A percentile compares a stretch with the other conserved stretches of the same genome.
Conservation (phyloP, 331 rosid genomes). For the Dryas integrifolia region DNA sequence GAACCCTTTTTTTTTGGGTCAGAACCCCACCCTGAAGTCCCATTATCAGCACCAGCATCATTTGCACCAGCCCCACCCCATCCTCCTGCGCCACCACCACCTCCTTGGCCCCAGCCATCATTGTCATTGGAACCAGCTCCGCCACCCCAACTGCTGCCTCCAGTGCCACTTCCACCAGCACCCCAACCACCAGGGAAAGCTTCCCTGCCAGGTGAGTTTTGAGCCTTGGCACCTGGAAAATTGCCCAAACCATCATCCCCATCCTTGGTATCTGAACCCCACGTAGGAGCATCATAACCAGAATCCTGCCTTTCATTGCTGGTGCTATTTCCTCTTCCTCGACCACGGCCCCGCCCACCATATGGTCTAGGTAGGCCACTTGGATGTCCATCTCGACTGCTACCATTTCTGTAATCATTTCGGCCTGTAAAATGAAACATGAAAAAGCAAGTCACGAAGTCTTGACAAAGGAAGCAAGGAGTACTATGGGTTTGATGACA, state of each 20-base stretch:
- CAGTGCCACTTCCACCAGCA: conserved; percentile 44
- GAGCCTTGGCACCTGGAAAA: conserved; percentile 76
- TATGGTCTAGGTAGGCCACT: conserved; percentile 90
- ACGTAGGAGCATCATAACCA: conserved; percentile 46
- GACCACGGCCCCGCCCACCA: conserved; percentile 70
- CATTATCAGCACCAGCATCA: conserved; percentile 33
- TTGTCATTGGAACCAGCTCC: conserved; percentile 28
- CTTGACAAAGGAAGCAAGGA: background rate
- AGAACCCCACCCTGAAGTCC: conserved; percentile 50
- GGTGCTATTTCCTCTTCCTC: conserved; percentile 69
- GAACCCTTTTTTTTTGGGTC: background rate
- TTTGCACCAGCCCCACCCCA: conserved; percentile 25
- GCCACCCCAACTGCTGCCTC: conserved; percentile 41
- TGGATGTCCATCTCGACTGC: conserved; percentile 78
- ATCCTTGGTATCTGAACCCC: conserved; percentile 72
- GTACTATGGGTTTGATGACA: background rate
- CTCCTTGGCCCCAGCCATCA: conserved; percentile 40
- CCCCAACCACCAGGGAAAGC: conserved; percentile 92
- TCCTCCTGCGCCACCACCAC: conserved; percentile 13
- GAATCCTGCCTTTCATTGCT: conserved; percentile 66
- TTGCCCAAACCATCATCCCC: conserved; percentile 62
- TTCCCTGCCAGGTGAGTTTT: conserved; percentile 82
- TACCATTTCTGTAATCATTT: conserved; percentile 61
- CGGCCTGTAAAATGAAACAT: conserved; percentile 48
- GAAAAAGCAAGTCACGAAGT: background rate